Evolutionary conservation across 768 basidiomycete genomes (phyloP), one percentile per base, ranked within the genome.

Genomic region (Baorangia bicolor): DNA sequence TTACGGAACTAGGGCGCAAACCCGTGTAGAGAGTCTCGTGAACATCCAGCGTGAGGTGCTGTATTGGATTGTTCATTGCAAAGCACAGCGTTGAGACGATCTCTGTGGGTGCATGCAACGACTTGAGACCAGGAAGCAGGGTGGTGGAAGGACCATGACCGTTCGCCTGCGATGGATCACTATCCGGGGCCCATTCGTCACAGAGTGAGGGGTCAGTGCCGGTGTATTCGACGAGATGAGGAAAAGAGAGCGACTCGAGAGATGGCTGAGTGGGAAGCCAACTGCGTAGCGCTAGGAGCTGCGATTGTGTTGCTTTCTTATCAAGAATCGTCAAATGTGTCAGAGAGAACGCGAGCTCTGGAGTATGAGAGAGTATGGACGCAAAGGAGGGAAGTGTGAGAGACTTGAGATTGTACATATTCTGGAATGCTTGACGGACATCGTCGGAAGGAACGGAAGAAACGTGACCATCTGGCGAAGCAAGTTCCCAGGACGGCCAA

Each of bases 281-380:
- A 38, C 52, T 44, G 5, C 61, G 61, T 33, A 72, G 39, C 7
- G 55, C 52, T 21, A 51, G 53, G 14, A 65, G 31, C 37, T 71
- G 62, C 5, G 67, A 58, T 18, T 57, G 59, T 2, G 69, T 59
- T 2, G 72, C 56, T 14, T 43, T 53, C 42, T 59, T 49, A 20
- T 72, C 69, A 7, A 72, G 64, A 47, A 72, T 59, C n/a, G 65
- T 65, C 52, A 70, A 34, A n/a, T 53, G 59, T n/a, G 58, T 58
- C 39, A 71, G 42, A 33, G 57, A 60, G 56, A 71, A 62, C 4
- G 59, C 35, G 35, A 65, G 67, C 3, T 57, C 57, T 18, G 63
- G 57, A 0, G 63, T 50, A 16, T 61, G 52, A 3, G 60, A 56
- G 21, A 70, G 59, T 25, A 69, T 56, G 47, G 59, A 57, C 16